A percentile compares a stretch with the other conserved stretches of the same genome.
Evolutionary conservation across 495 filamentous ascomycete genomes (phyloP).

Genomic region (Talaromyces liani): DNA sequence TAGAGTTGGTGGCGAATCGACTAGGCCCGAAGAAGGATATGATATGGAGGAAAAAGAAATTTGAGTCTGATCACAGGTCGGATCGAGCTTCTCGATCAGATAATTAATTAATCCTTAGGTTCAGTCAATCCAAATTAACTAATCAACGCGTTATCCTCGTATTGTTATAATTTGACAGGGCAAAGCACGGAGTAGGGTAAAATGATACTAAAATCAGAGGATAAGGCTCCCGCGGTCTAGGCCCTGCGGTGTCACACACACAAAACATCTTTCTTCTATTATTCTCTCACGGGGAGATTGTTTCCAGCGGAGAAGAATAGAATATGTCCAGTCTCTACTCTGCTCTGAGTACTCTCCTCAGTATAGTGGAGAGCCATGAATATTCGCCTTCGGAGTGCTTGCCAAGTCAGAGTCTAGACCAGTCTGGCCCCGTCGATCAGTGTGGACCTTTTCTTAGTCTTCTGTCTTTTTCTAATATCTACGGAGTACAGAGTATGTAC

Average conservation of each 20-base stretch:
- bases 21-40: not conserved
- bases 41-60: not conserved
- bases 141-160: too few relatives aligned
- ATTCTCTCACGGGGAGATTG: not conserved
- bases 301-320: not conserved
- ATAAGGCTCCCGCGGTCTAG: too few relatives aligned
- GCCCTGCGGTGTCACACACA: not conserved
- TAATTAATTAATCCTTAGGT: not conserved
- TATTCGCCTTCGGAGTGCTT: not conserved
- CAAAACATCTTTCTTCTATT: not conserved
- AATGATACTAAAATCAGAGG: too few relatives aligned
- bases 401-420: conserved; percentile 1
- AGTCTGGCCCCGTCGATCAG: conserved; percentile 4
- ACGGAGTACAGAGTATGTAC: not conserved
- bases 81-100: not conserved
- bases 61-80: not conserved
- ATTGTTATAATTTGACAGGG: too few relatives aligned
- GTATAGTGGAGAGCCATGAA: not conserved
- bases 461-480: not conserved
- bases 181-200: too few relatives aligned
- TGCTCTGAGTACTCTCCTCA: too few relatives aligned
- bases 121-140: not conserved
- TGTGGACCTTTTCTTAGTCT: not conserved
- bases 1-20: not conserved
- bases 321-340: too few relatives aligned